phyloP scores from a whole-genome alignment of 306 rosid species.

The Cajanus cajan region DNA sequence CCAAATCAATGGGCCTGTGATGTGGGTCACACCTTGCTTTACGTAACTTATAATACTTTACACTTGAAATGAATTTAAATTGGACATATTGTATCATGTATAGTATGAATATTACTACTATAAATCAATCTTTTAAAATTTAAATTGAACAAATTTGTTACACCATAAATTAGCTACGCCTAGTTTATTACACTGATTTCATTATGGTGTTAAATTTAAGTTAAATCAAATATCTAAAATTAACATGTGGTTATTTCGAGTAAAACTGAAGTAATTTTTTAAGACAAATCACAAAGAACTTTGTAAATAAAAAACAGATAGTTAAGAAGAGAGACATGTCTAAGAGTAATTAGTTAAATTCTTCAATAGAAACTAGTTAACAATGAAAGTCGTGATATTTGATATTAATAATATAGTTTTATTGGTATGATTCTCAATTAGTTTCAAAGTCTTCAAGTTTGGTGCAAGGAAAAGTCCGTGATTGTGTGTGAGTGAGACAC shows the following conservation, averaged over 20 bases:
- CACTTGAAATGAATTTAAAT: background rate
- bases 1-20: conserved; percentile 78
- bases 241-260: too few species aligned
- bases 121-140: background rate
- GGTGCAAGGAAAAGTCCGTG: conserved; percentile 13
- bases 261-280: too few species aligned
- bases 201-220: too few species aligned
- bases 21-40: conserved; percentile 79
- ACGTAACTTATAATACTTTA: conserved; percentile 1
- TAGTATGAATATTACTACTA: background rate
- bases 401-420: too few species aligned
- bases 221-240: too few species aligned
- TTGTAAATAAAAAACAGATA: too few species aligned
- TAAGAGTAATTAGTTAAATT: too few species aligned
- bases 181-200: background rate
- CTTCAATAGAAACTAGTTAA: background rate
- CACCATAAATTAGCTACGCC: background rate
- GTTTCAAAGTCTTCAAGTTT: conserved; percentile 27
- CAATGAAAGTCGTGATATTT: too few species aligned
- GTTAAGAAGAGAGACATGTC: too few species aligned
- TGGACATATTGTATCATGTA: background rate
- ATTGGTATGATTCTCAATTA: conserved; percentile 23
- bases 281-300: too few species aligned
- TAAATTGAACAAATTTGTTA: background rate
- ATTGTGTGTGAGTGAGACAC: background rate